Conservation (phyloP, 352 stramenopile genomes). For the Pythium phragmiticola region DNA sequence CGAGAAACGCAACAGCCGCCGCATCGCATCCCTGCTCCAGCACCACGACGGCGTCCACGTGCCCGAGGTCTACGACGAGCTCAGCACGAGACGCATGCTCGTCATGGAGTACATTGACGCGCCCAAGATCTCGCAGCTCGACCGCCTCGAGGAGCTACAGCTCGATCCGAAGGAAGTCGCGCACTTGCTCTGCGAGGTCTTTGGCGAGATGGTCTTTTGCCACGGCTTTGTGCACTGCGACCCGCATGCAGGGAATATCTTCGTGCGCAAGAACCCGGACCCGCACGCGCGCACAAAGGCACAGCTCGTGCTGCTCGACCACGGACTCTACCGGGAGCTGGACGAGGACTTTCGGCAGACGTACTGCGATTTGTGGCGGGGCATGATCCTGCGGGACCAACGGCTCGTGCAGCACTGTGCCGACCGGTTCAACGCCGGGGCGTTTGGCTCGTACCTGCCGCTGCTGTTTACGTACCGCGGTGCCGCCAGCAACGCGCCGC, state of each 20-base stretch:
- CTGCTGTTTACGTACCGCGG: conserved; percentile 87
- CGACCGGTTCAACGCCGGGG: conserved; percentile 48
- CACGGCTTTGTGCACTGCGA: conserved; percentile 96
- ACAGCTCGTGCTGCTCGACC: conserved; percentile 96
- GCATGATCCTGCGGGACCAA: conserved; percentile 91
- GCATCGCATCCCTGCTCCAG: conserved; percentile 57
- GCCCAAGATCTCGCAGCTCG: conserved; percentile 91
- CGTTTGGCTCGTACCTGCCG: conserved; percentile 69
- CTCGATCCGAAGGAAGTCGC: conserved; percentile 85
- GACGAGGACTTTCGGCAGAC: conserved; percentile 92
- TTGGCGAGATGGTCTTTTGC: conserved; percentile 95
- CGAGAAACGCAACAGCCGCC: conserved; percentile 80
- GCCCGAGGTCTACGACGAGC: conserved; percentile 80
- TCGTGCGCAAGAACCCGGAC: conserved; percentile 70
- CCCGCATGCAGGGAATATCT: conserved; percentile 95
- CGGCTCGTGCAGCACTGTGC: conserved; percentile 65
- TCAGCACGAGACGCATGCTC: conserved; percentile 90
- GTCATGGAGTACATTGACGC: conserved; percentile 98
- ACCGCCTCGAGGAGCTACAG: conserved; percentile 75
- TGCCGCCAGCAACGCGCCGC: conserved; percentile 52
- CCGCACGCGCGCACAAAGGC: conserved; percentile 45
- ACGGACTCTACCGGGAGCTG: conserved; percentile 95
- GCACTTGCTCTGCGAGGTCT: conserved; percentile 88
- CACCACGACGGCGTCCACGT: conserved; percentile 69
- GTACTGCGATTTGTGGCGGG: conserved; percentile 95